phyloP scores from a whole-genome alignment of 2,329 filamentous ascomycete species.

The Phialophora tarda region DNA sequence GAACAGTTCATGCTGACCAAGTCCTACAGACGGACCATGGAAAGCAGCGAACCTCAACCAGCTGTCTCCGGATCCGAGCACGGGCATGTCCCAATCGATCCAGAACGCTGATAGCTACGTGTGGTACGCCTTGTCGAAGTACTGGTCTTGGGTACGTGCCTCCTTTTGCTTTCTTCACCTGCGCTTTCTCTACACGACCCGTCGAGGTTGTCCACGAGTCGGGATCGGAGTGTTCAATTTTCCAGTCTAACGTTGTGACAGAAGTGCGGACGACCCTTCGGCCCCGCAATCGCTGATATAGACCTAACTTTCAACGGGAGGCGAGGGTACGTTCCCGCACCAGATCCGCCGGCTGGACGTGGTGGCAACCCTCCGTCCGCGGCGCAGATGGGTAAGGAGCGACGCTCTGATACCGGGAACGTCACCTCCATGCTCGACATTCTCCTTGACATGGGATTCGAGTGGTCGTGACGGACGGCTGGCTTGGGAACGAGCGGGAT shows the following conservation, averaged over 20 bases:
- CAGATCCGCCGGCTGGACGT: not conserved
- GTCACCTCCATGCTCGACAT: not conserved
- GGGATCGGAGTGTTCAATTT: not conserved
- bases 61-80: constrained; percentile 3
- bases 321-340: not conserved
- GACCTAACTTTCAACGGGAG: not conserved
- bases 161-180: not conserved
- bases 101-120: constrained; percentile 22
- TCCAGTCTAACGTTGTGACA: not conserved
- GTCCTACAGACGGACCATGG: constrained; percentile 7
- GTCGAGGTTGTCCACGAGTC: not conserved
- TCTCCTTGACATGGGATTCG: not conserved
- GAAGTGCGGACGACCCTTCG: not conserved
- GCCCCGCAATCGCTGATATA: not conserved
- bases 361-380: not conserved
- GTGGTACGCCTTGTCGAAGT: constrained; percentile 16
- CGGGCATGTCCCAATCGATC: constrained; percentile 9
- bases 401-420: not conserved
- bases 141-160: constrained; percentile 5
- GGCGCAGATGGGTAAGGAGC: not conserved
- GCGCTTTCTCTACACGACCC: not conserved
- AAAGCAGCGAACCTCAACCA: constrained; percentile 14
- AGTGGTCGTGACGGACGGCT: not conserved
- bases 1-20: not conserved
- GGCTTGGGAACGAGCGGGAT: not conserved